phyloP scores from a whole-genome alignment of 169 alveolate species.

The Cryptosporidium ubiquitum region DNA sequence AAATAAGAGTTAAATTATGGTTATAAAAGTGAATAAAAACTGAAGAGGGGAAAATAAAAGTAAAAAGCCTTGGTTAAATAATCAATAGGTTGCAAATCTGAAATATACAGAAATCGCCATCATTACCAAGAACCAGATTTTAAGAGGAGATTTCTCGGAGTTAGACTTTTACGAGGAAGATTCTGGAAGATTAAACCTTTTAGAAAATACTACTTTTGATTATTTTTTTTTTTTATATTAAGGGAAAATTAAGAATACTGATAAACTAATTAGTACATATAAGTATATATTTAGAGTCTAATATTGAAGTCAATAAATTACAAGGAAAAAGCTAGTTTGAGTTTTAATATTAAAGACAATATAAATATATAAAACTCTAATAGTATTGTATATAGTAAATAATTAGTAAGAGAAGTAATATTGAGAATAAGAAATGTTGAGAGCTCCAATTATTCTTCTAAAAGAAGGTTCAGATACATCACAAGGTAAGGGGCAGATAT shows the following conservation, averaged over 20 bases:
- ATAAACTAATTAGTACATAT: too few species aligned
- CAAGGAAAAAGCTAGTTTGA: not conserved
- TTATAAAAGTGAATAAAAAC: not conserved
- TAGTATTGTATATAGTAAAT: not conserved
- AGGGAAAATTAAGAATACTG: not conserved
- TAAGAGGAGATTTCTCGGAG: not conserved
- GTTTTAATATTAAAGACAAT: too few species aligned
- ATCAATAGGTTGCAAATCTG: not conserved
- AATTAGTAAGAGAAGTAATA: not conserved
- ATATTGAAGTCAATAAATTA: too few species aligned
- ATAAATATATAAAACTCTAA: not conserved
- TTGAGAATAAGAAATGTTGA: constrained; percentile 25
- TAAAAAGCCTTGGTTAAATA: not conserved
- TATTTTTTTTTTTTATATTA: too few species aligned
- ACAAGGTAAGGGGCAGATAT: constrained; percentile 95
- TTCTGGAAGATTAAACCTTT: not conserved
- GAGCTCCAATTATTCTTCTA: constrained; percentile 90
- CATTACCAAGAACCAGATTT: not conserved
- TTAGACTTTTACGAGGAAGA: not conserved
- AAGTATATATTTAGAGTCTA: too few species aligned
- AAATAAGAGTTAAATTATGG: not conserved
- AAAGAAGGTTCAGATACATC: constrained; percentile 97
- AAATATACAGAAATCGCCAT: not conserved
- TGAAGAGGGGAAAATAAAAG: not conserved
- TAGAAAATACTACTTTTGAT: not conserved